Base-by-base conservation (phyloP, 208 protist genomes). In the Acanthamoeba culbertsoni region DNA sequence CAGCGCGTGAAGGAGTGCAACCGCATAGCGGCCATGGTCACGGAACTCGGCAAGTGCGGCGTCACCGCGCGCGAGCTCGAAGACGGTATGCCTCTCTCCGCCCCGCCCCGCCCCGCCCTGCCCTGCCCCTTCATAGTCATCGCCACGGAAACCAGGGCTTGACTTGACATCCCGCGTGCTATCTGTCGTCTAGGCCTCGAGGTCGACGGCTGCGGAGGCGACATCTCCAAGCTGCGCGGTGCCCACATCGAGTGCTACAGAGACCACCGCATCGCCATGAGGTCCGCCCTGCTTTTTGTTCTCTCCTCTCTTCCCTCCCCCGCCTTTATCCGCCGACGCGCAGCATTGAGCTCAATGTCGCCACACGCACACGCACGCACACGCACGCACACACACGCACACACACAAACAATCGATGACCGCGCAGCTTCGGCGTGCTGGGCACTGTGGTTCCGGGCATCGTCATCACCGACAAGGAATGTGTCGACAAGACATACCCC, bases 1-100 rank as follows among this genome's bases (percentile, higher is more conserved):
- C 97, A 98, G 94, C 94, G 96, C 28, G 96, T 98, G 40, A 97
- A 98, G 93, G 97, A 98, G 92, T 98, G 97, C 95, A 97, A 98
- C 86, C 94, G 97, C 35, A 96, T 98, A 35, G 75, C 84, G 20
- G 96, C 84, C 20, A 97, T 96, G 96, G 75, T 96, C n/a, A 86
- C 73, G 2, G 96, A 97, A 93, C 94, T 98, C 40, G 55, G 42
- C 46, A 97, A 97, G 91, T 86, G 93, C 35, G 95, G 95, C 37
- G 93, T 96, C 1, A 23, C 16, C 14, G 71, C 79, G 2, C 68
- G 68, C 5, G 96, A 97, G 86, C 92, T 96, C 7, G 92, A 93
- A 5, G 96, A 96, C 75, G 96, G 96, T 43, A 89, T 28, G 46
- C 28, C 10, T 55, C 18, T 1, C 48, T n/a, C 26, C 7, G 20